Evolutionary conservation across 352 stramenopile genomes (phyloP), one percentile per base, ranked within the genome.

Genomic region (Phytophthora pseudosyringae): DNA sequence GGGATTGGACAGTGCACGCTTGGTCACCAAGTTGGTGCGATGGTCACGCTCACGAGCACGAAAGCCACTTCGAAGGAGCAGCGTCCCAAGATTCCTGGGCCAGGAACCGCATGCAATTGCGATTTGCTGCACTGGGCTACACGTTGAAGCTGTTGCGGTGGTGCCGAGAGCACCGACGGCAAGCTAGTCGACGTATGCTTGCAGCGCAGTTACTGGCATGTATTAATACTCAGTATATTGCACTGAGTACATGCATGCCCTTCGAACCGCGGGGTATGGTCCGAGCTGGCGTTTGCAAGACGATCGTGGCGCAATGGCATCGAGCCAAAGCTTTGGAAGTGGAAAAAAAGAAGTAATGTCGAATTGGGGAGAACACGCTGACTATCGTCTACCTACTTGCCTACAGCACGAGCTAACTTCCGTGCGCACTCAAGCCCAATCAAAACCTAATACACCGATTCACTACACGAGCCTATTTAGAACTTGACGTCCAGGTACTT

Each of bases 401-500:
- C 18, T 59, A 21, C 32, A 29, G 21, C 43, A 45, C 51, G 50
- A 48, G 40, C 35, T 59, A 64, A 58, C 52, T 59, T 49, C 35
- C 36, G 38, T 50, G 39, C 18, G 26, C 32, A 36, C 29, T 41
- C 48, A 28, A 39, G 12, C 52, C 52, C 35, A 58, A 26, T 47
- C 61, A 56, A 49, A 52, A 59, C 38, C 35, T 65, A 69, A 61
- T 62, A 67, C 57, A 62, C 39, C 40, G n/a, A 64, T 32, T 52
- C 40, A 60, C 49, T 67, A 57, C 59, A 64, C 33, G 15, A 9
- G 12, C 16, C 45, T 35, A 65, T 64, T 18, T 78, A 79, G 49
- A 77, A 63, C 58, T 81, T 69, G 67, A 80, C 76, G 53, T 87
- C 79, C 32, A 87, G 71, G 57, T 86, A 60, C 72, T 90, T 87